Evolutionary conservation across 108 stramenopile species (phyloP), one percentile per base, ranked within the genome.

Genomic region (Licmophora abbreviata): DNA sequence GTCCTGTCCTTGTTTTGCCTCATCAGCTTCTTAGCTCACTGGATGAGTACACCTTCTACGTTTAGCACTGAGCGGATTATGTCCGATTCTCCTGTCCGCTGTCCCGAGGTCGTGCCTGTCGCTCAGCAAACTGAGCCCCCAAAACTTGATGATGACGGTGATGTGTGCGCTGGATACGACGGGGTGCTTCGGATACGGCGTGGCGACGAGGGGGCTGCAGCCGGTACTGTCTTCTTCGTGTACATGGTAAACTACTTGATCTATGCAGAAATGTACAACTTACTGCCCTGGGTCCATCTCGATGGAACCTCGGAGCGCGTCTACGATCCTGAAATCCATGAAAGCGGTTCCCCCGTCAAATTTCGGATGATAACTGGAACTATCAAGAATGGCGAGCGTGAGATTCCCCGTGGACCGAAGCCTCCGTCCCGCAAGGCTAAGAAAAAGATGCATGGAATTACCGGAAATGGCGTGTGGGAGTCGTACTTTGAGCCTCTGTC

Each of bases 401-500:
- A 48, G n/a, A 27, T 27, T 63, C 8, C 26, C 23, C 11, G 29
- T 60, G 20, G 26, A 20, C 20, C 23, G 11, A 6, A 9, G 11
- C 25, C 47, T 18, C 10, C 29, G 25, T 5, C 8, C 20, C 8
- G 20, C 7, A 23, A 23, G 7, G 20, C 20, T 9, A 22, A 27
- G 29, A 9, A 7, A 7, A 9, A 27, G 26, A 48, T 9, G n/a
- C 20, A 18, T 12, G 11, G 47, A 1, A 20, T 64, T n/a, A 5
- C 25, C 1, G 69, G 69, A 9, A 59, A 53, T 50, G 76, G 76
- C 26, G 71, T 73, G 0, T 78, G 76, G 76, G 59, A 72, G 21
- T 54, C 72, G 45, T 78, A 78, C 58, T 78, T 78, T 69, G 76
- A 69, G 30, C 76, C 76, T 1, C 53, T 78, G 4, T 68, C 66